These are phyloP conservation scores for Xanthoceras sorbifolium DNA, from an alignment of 345 rosid species.

Conservation along the genomic window DNA sequence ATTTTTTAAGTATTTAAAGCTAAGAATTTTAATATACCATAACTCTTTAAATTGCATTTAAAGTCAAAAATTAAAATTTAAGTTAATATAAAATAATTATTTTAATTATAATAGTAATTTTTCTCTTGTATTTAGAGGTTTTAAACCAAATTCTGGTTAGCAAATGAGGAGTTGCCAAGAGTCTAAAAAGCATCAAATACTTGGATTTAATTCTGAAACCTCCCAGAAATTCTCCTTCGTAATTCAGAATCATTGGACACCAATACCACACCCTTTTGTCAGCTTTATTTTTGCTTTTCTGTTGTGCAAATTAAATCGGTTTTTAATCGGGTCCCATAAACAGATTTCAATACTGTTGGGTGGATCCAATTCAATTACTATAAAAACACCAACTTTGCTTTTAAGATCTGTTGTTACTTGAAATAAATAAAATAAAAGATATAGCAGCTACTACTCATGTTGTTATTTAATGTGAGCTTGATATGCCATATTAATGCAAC, in stretches of 20 bases:
- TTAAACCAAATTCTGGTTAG: too few relatives aligned
- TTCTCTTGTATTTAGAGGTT: too few relatives aligned
- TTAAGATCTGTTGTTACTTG: not conserved
- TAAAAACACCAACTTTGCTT: constrained; percentile 11
- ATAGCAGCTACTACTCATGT: not conserved
- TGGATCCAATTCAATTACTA: too few relatives aligned
- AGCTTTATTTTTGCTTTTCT: not conserved
- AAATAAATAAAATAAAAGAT: not conserved
- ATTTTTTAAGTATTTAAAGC: too few relatives aligned
- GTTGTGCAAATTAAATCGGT: not conserved
- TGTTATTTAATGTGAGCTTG: not conserved
- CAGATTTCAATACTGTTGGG: not conserved
- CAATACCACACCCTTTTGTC: not conserved
- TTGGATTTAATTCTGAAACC: not conserved
- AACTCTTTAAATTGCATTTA: too few relatives aligned
- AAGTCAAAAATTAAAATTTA: too few relatives aligned
- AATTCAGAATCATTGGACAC: not conserved
- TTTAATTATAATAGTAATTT: too few relatives aligned
- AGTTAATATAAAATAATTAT: too few relatives aligned
- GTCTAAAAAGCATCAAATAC: not conserved
- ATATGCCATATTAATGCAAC: not conserved
- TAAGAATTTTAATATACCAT: too few relatives aligned
- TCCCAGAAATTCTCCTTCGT: not conserved
- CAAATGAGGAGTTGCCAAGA: too few relatives aligned
- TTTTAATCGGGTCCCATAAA: not conserved